A percentile compares a stretch with the other conserved stretches of the same genome.
Conservation (phyloP, 2,329 filamentous ascomycete genomes). For the Phialocephala subalpina region DNA sequence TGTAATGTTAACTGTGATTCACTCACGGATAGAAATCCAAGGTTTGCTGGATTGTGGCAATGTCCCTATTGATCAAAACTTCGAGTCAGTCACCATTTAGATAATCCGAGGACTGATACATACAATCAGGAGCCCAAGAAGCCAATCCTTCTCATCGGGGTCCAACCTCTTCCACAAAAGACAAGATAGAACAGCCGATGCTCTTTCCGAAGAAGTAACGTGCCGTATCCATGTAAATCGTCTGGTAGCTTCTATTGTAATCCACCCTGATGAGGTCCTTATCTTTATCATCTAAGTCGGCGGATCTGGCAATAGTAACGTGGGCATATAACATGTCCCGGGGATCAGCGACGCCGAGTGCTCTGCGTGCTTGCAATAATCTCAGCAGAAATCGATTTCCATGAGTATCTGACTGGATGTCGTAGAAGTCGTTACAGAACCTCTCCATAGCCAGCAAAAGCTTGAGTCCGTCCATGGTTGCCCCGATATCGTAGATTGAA, state of each 20-base stretch:
- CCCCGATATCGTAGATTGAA: background rate
- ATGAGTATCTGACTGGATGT: background rate
- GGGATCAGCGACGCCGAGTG: background rate
- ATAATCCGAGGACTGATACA: too few species aligned
- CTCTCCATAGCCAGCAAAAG: background rate
- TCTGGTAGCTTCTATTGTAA: background rate
- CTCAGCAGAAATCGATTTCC: background rate
- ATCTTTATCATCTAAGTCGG: background rate
- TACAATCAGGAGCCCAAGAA: background rate
- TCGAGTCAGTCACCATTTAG: too few species aligned
- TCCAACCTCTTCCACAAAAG: background rate
- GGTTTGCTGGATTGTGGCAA: background rate
- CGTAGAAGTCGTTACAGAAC: background rate
- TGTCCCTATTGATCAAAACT: background rate
- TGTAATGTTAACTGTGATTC: background rate
- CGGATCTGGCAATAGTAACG: background rate
- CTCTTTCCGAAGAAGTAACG: background rate
- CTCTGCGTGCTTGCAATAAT: background rate
- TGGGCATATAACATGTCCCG: background rate
- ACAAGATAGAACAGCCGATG: background rate
- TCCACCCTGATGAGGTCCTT: background rate
- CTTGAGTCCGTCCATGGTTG: background rate
- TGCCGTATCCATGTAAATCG: background rate
- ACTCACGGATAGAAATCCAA: background rate
- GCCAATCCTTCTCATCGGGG: background rate